Percentiles rank a stretch among this genome's conserved stretches.
These are phyloP conservation scores for Piper betle DNA, from an alignment of 164 flowering plant genomes.

Conservation along the genomic window DNA sequence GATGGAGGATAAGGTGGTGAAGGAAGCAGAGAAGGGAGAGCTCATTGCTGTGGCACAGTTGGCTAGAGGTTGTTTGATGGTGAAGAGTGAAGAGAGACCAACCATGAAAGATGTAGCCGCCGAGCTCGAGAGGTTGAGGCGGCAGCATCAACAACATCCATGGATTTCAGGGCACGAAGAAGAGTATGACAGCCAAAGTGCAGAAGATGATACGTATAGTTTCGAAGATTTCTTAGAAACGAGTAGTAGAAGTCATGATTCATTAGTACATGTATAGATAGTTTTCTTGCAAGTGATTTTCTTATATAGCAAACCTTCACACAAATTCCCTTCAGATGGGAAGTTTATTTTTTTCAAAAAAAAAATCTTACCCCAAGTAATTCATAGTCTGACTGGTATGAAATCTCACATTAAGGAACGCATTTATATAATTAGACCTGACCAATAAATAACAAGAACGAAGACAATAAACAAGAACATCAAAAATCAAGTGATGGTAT, in stretches of 20 bases:
- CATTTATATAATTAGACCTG: no score
- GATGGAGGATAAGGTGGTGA: slow-evolving; percentile 8
- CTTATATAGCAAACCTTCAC: no score
- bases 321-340: no score
- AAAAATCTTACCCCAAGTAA: no score
- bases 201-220: neutral
- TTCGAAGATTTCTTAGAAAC: neutral
- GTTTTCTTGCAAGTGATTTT: no score
- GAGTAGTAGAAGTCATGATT: no score
- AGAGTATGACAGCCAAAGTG: neutral
- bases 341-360: no score
- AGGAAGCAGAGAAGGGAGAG: slow-evolving; percentile 14
- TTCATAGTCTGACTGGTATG: no score
- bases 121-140: slow-evolving; percentile 10
- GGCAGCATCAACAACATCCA: neutral
- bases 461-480: neutral
- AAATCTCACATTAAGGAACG: no score
- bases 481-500: slow-evolving; percentile 57
- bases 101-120: slow-evolving; percentile 12
- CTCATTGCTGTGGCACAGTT: slow-evolving; percentile 3
- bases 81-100: slow-evolving; percentile 10
- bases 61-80: slow-evolving; percentile 4
- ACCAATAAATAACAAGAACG: neutral
- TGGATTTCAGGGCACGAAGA: slow-evolving; percentile 3
- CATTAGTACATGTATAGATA: no score